These are phyloP conservation scores for Cladophialophora exuberans DNA, from an alignment of 2,329 filamentous ascomycete species.

Conservation along the genomic window DNA sequence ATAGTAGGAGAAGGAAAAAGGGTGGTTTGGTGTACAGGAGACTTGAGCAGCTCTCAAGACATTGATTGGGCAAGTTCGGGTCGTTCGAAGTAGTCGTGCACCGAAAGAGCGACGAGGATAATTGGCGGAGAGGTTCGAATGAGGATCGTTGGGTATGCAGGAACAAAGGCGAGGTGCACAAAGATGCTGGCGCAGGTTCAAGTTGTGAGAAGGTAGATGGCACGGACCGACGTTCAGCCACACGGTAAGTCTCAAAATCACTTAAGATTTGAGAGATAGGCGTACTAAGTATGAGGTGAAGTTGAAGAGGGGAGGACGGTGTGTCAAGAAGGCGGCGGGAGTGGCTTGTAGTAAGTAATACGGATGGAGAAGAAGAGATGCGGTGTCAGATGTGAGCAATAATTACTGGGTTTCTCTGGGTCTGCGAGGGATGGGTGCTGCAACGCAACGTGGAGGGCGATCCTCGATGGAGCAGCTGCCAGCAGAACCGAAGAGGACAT, in stretches of 20 bases:
- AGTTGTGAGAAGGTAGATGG: neutral
- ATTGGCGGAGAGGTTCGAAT: neutral
- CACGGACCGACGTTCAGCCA: neutral
- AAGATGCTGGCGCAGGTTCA: neutral
- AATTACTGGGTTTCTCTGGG: no score
- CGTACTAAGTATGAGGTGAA: neutral
- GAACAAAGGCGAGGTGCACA: neutral
- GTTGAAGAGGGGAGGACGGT: neutral
- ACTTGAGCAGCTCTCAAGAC: constrained; percentile 17
- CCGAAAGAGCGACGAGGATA: constrained; percentile 6
- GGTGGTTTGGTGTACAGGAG: constrained; percentile 7
- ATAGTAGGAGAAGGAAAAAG: constrained; percentile 2
- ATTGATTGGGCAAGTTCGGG: constrained; percentile 16
- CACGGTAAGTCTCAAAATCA: neutral
- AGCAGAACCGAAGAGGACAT: no score
- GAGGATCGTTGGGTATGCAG: constrained; percentile 1
- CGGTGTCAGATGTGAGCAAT: constrained; percentile 19
- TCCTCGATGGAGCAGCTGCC: no score
- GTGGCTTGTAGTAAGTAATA: constrained; percentile 1
- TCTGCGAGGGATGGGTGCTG: no score
- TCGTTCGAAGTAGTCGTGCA: constrained; percentile 22
- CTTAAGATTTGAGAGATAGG: neutral
- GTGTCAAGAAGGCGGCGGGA: constrained; percentile 2
- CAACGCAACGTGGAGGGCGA: constrained; percentile 15
- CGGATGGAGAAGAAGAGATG: constrained; percentile 9